phyloP scores from a whole-genome alignment of 495 filamentous ascomycete species.

The Podospora didyma region DNA sequence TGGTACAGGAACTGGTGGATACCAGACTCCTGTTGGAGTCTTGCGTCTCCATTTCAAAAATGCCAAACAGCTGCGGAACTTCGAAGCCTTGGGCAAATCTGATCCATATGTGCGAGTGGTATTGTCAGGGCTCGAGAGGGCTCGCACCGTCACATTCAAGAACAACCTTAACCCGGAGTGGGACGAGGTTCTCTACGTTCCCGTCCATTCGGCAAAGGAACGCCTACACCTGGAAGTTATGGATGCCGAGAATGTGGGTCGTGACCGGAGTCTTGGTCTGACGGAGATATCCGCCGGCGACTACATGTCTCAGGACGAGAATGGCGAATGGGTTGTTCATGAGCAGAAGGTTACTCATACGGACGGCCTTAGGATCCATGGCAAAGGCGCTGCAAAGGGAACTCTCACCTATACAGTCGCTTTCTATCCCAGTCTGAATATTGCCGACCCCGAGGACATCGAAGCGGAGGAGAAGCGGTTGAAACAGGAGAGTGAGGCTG shows the following conservation, averaged over 20 bases:
- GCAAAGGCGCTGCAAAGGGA: slow-evolving; percentile 69
- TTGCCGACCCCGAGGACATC: slow-evolving; percentile 92
- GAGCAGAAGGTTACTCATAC: slow-evolving; percentile 62
- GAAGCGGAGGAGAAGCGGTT: slow-evolving; percentile 53
- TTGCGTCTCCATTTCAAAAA: slow-evolving; percentile 89
- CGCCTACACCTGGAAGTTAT: slow-evolving; percentile 88
- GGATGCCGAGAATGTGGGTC: slow-evolving; percentile 87
- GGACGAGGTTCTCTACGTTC: slow-evolving; percentile 94
- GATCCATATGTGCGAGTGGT: slow-evolving; percentile 90
- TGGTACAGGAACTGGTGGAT: slow-evolving; percentile 74
- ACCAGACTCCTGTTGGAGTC: slow-evolving; percentile 88
- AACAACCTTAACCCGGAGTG: slow-evolving; percentile 95
- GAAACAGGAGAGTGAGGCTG: slow-evolving; percentile 22
- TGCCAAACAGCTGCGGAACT: slow-evolving; percentile 77
- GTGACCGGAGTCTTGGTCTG: slow-evolving; percentile 79
- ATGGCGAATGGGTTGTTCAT: slow-evolving; percentile 77
- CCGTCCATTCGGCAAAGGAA: slow-evolving; percentile 82
- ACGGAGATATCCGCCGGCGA: slow-evolving; percentile 72
- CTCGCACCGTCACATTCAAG: slow-evolving; percentile 87
- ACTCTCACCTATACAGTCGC: slow-evolving; percentile 76
- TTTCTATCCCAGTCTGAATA: slow-evolving; percentile 85
- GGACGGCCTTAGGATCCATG: slow-evolving; percentile 61
- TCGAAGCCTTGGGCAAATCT: slow-evolving; percentile 94
- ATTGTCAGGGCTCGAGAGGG: slow-evolving; percentile 84
- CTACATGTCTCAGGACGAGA: slow-evolving; percentile 71